Evolutionary conservation across 371 early-diverging fungal genomes (phyloP), one percentile per base, ranked within the genome.

Genomic region (Capniomyces stellatus): DNA sequence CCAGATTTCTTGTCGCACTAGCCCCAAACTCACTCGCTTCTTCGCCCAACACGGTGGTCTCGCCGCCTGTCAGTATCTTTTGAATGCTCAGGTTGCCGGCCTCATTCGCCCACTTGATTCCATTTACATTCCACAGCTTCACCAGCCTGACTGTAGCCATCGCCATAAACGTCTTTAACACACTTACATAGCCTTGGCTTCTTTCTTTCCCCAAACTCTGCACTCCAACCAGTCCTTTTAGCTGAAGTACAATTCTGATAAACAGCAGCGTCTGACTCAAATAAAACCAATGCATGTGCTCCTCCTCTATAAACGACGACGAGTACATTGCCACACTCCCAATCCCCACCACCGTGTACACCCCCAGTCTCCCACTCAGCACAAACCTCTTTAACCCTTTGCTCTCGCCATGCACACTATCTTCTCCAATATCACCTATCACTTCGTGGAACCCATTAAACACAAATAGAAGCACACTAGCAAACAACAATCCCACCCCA

Each of bases 281-380:
- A 62, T 74, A 83, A 53, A 77, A 84, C 87, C 87, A 86, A 51
- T 76, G 75, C 52, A 67, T 70, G 50, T 81, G 82, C 57, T 86
- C 87, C 50, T 86, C 83, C 59, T 86, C 87, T 1, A 86, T 74
- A 62, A 78, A 77, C 46, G 84, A 83, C 43, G 81, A 82, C 0
- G 85, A 75, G 63, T 75, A 75, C 58, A 79, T 58, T n/a, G n/a
- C n/a, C n/a, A n/a, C n/a, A n/a, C n/a, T n/a, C n/a, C n/a, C n/a
- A n/a, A n/a, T n/a, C n/a, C n/a, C n/a, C n/a, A n/a, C n/a, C n/a
- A n/a, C n/a, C n/a, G n/a, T n/a, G n/a, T n/a, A n/a, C n/a, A n/a
- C n/a, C n/a, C n/a, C n/a, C n/a, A n/a, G n/a, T n/a, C n/a, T n/a
- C n/a, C n/a, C n/a, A n/a, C n/a, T n/a, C n/a, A n/a, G n/a, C n/a